Evolutionary conservation across 352 stramenopile species (phyloP).

Genomic region (Globisporangium cylindrosporum): DNA sequence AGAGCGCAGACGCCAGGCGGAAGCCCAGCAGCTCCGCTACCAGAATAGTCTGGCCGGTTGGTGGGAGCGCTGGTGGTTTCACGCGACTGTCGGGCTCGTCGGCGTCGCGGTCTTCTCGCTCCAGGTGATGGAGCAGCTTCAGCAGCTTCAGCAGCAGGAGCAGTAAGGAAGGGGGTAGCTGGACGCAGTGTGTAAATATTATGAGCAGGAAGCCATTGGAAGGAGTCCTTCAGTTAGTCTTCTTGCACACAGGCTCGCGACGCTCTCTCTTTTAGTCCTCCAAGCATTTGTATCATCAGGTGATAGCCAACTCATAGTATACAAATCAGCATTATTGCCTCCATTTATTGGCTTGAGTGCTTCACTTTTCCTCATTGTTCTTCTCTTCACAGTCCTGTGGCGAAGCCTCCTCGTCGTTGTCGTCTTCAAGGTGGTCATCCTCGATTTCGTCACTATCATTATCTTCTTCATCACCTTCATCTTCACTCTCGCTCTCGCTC

Average conservation of each 20-base stretch:
- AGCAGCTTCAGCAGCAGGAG: slow-evolving; percentile 3
- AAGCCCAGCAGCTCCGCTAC: slow-evolving; percentile 1
- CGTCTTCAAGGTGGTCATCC: slow-evolving; percentile 1
- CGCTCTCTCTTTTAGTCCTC: background rate
- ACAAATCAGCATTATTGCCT: background rate
- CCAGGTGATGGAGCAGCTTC: slow-evolving; percentile 17
- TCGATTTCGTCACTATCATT: slow-evolving; percentile 25
- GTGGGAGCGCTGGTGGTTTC: slow-evolving; percentile 24
- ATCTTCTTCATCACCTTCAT: slow-evolving; percentile 40
- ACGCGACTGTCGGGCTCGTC: slow-evolving; percentile 14
- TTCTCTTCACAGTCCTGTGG: slow-evolving; percentile 21
- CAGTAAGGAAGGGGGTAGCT: slow-evolving; percentile 1
- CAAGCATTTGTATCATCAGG: slow-evolving; percentile 1
- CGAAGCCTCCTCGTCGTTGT: slow-evolving; percentile 22
- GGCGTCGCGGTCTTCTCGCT: slow-evolving; percentile 9
- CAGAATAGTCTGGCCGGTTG: slow-evolving; percentile 16
- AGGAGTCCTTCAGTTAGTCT: background rate
- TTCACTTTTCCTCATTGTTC: slow-evolving; percentile 16
- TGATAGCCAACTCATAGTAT: background rate
- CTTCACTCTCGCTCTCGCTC: slow-evolving; percentile 55
- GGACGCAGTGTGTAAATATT: background rate
- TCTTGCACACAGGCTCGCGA: background rate
- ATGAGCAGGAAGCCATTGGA: background rate
- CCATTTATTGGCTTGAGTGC: background rate
- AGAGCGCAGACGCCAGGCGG: slow-evolving; percentile 1